Conservation (phyloP, 1,139 yeast genomes). For the Sugiyamaella neomexicana region DNA sequence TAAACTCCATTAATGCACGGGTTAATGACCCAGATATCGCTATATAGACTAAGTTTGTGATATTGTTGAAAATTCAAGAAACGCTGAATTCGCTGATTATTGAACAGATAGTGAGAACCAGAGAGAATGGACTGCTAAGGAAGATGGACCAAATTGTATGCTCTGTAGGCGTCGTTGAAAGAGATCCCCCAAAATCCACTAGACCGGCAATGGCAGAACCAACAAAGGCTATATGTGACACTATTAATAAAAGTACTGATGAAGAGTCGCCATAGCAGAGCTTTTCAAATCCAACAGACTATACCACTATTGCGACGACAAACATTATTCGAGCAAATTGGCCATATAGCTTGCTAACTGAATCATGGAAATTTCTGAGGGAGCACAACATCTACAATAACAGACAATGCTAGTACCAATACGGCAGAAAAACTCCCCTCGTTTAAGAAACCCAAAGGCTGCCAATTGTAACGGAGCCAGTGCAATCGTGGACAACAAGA, state of each 20-base stretch:
- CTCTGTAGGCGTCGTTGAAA: neutral
- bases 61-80: constrained; percentile 7
- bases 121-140: constrained; percentile 16
- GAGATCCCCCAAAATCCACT: neutral
- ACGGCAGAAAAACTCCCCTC: constrained; percentile 11
- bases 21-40: constrained; percentile 22
- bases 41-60: constrained; percentile 23
- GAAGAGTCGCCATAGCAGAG: constrained; percentile 6
- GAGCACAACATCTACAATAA: neutral
- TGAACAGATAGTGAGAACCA: constrained; percentile 18
- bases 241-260: constrained; percentile 9
- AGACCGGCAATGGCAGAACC: constrained; percentile 17
- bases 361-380: neutral
- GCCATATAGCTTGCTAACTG: constrained; percentile 4
- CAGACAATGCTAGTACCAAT: neutral
- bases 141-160: constrained; percentile 2
- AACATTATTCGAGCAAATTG: constrained; percentile 8
- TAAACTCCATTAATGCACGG: constrained; percentile 22
- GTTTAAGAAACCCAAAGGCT: constrained; percentile 17
- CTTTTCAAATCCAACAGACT: constrained; percentile 19
- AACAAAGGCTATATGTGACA: constrained; percentile 8
- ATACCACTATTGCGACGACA: constrained; percentile 16
- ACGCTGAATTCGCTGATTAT: constrained; percentile 18
- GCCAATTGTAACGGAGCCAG: constrained; percentile 21
- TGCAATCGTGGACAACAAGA: constrained; percentile 20